Percentiles rank a stretch among this genome's conserved stretches.
phyloP scores from a whole-genome alignment of 2,329 filamentous ascomycete species.

The Penicillium capsulatum region DNA sequence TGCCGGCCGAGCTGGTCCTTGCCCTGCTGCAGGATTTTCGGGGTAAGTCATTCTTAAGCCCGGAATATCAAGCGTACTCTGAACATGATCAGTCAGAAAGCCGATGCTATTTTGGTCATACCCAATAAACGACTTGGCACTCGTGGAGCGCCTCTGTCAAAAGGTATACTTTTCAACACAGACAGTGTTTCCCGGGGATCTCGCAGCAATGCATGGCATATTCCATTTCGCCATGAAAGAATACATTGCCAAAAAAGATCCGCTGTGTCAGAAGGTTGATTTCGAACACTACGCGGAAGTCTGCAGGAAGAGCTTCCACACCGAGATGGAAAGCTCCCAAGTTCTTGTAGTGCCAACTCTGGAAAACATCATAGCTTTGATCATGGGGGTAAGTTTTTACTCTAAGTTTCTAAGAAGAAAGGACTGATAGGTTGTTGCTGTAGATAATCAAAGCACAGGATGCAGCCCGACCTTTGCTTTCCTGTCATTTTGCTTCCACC shows the following conservation, averaged over 20 bases:
- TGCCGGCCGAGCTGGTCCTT: constrained; percentile 5
- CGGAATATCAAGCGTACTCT: not conserved
- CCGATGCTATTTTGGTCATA: constrained; percentile 19
- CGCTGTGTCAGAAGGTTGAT: constrained; percentile 13
- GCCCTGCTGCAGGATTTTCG: constrained; percentile 5
- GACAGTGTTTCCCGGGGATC: constrained; percentile 9
- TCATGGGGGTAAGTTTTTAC: constrained; percentile 20
- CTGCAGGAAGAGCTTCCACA: constrained; percentile 16
- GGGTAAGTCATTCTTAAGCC: constrained; percentile 2
- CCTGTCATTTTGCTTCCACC: constrained; percentile 15
- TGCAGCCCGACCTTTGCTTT: constrained; percentile 15
- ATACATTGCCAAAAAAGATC: constrained; percentile 10
- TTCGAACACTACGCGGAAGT: constrained; percentile 5
- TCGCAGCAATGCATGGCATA: constrained; percentile 18
- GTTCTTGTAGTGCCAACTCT: constrained; percentile 23
- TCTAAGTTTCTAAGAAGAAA: not conserved
- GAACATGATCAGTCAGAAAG: constrained; percentile 6
- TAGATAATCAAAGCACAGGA: constrained; percentile 20
- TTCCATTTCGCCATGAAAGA: constrained; percentile 20
- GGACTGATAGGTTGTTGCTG: not conserved
- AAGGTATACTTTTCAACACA: constrained; percentile 20
- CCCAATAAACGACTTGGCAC: constrained; percentile 11
- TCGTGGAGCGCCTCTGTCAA: constrained; percentile 20
- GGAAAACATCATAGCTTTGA: constrained; percentile 22
- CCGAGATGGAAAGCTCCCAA: constrained; percentile 22